These are phyloP conservation scores for Alternaria sp. DNA, from an alignment of 2,329 filamentous ascomycete species.

Conservation along the genomic window DNA sequence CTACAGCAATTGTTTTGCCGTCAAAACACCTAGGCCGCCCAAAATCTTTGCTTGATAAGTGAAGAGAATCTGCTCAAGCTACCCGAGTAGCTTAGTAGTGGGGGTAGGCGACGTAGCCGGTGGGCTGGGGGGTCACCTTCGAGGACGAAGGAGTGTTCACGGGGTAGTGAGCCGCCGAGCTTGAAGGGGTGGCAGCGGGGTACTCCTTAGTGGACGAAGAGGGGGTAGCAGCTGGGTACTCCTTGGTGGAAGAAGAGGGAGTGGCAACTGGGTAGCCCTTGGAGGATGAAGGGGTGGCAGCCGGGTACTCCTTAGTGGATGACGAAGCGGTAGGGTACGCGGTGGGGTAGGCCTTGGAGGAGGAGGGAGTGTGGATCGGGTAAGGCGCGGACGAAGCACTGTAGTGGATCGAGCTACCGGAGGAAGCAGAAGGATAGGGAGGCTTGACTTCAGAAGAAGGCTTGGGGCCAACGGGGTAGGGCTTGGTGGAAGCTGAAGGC, in stretches of 20 bases:
- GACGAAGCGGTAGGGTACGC: background rate
- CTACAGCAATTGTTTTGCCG: slow-evolving; percentile 5
- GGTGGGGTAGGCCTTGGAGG: background rate
- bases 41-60: slow-evolving; percentile 7
- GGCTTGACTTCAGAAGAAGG: slow-evolving; percentile 1
- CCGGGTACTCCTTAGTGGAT: slow-evolving; percentile 1
- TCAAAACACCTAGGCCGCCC: slow-evolving; percentile 10
- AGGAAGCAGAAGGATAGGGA: background rate
- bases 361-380: slow-evolving; percentile 19
- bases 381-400: slow-evolving; percentile 24
- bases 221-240: slow-evolving; percentile 6
- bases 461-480: background rate
- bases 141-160: background rate
- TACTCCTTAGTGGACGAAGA: slow-evolving; percentile 5
- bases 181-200: slow-evolving; percentile 6
- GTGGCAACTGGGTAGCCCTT: background rate
- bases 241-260: slow-evolving; percentile 11
- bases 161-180: background rate
- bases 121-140: slow-evolving; percentile 16
- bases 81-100: slow-evolving; percentile 16
- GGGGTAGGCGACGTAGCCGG: slow-evolving; percentile 16
- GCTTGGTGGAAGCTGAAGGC: slow-evolving; percentile 10
- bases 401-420: slow-evolving; percentile 10
- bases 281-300: background rate
- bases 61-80: slow-evolving; percentile 3